Evolutionary conservation across 2,329 filamentous ascomycete species (phyloP).

Genomic region (Calcarisporium arbuscula): DNA sequence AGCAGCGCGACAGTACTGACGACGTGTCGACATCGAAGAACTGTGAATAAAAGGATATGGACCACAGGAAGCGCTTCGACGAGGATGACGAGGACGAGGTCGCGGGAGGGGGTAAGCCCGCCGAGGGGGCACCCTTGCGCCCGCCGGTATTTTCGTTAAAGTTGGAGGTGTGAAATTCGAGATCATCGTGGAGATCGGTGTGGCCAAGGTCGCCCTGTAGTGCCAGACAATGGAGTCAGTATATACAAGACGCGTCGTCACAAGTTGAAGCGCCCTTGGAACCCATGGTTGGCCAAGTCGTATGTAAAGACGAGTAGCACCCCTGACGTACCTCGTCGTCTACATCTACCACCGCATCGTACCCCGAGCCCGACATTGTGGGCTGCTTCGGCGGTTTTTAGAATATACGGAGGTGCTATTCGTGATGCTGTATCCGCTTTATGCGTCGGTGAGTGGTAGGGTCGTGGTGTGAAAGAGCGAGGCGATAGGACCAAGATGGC

Average conservation of each 20-base stretch:
- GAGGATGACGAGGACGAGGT: slow-evolving; percentile 34
- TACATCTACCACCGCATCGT: slow-evolving; percentile 96
- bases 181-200: slow-evolving; percentile 96
- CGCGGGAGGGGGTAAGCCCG: slow-evolving; percentile 54
- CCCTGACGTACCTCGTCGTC: slow-evolving; percentile 71
- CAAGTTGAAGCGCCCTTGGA: too few relatives aligned
- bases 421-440: too few relatives aligned
- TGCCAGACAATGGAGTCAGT: too few relatives aligned
- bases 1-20: slow-evolving; percentile 80
- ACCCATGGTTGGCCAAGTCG: too few relatives aligned
- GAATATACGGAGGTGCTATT: too few relatives aligned
- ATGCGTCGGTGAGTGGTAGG: too few relatives aligned
- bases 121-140: slow-evolving; percentile 40
- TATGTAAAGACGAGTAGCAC: too few relatives aligned
- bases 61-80: slow-evolving; percentile 90
- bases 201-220: slow-evolving; percentile 88
- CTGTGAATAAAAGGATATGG: slow-evolving; percentile 87
- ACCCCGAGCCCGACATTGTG: slow-evolving; percentile 75
- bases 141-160: slow-evolving; percentile 57
- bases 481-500: too few relatives aligned
- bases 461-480: too few relatives aligned
- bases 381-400: too few relatives aligned
- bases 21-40: slow-evolving; percentile 98
- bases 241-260: too few relatives aligned
- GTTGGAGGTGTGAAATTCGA: slow-evolving; percentile 95